These are phyloP conservation scores for Cinnamomum micranthum DNA, from an alignment of 164 flowering plant species.

Conservation along the genomic window DNA sequence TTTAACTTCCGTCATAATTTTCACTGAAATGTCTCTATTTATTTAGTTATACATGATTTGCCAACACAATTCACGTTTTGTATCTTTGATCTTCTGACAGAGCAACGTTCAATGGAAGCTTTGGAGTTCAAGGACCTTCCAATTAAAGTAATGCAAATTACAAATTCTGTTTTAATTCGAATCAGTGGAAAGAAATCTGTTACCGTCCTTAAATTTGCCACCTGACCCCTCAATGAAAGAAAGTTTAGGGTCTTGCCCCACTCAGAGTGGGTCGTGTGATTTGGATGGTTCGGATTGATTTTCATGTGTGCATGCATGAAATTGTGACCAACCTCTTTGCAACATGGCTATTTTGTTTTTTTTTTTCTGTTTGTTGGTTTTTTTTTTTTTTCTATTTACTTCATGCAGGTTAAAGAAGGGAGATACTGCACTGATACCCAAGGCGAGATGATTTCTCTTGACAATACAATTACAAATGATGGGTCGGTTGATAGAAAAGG, in stretches of 20 bases:
- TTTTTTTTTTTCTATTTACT: neutral
- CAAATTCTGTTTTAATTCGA: neutral
- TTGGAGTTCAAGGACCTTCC: conserved; percentile 1
- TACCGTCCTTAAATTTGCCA: neutral
- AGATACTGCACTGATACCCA: conserved; percentile 2
- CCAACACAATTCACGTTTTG: neutral
- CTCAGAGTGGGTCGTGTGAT: neutral
- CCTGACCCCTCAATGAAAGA: neutral
- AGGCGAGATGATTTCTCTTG: neutral
- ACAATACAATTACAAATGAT: conserved; percentile 8
- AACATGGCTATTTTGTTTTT: no score
- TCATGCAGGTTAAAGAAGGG: neutral
- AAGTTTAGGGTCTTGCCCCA: neutral
- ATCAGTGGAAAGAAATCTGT: neutral
- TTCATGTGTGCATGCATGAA: no score
- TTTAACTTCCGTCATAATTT: neutral
- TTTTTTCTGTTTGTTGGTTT: no score
- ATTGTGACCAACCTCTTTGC: no score
- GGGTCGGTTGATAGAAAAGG: conserved; percentile 11
- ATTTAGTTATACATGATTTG: no score
- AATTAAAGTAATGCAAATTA: neutral
- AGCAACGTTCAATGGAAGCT: neutral
- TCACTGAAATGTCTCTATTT: neutral
- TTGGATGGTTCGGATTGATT: neutral
- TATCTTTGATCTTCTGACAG: neutral